These are phyloP conservation scores for Xylaria bambusicola DNA, from an alignment of 495 filamentous ascomycete species.

Conservation along the genomic window DNA sequence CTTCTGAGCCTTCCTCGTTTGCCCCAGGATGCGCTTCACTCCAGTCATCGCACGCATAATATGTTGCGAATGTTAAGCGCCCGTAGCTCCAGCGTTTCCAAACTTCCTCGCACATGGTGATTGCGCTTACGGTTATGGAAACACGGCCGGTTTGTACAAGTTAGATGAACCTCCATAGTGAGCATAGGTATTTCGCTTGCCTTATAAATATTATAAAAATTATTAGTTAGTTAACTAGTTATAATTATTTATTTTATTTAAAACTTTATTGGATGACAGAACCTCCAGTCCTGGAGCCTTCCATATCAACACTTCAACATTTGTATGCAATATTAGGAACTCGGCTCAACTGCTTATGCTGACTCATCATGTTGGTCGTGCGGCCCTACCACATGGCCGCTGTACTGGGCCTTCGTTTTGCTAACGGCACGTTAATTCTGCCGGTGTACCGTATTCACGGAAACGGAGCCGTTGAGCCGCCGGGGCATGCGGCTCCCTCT, in stretches of 20 bases:
- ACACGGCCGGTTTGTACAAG: background rate
- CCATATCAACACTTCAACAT: too few species aligned
- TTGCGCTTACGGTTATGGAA: background rate
- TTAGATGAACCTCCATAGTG: background rate
- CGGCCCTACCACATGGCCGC: too few species aligned
- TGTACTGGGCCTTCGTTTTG: constrained; percentile 13
- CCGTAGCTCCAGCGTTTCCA: background rate
- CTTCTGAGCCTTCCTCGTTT: background rate
- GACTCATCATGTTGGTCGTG: too few species aligned
- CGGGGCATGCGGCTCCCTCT: background rate
- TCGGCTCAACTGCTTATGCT: too few species aligned
- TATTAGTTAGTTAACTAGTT: too few species aligned
- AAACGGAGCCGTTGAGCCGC: background rate
- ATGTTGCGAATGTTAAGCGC: background rate
- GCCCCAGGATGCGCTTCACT: background rate
- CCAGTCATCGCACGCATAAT: background rate
- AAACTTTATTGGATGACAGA: too few species aligned
- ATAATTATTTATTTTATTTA: too few species aligned
- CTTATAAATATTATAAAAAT: background rate
- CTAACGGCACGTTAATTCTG: constrained; percentile 5
- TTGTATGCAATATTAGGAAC: too few species aligned
- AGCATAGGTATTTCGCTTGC: background rate
- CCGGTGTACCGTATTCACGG: constrained; percentile 1
- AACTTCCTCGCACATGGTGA: background rate
- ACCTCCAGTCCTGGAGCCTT: too few species aligned